phyloP scores from a whole-genome alignment of 495 filamentous ascomycete species.

The Staphylotrichum longicolle region DNA sequence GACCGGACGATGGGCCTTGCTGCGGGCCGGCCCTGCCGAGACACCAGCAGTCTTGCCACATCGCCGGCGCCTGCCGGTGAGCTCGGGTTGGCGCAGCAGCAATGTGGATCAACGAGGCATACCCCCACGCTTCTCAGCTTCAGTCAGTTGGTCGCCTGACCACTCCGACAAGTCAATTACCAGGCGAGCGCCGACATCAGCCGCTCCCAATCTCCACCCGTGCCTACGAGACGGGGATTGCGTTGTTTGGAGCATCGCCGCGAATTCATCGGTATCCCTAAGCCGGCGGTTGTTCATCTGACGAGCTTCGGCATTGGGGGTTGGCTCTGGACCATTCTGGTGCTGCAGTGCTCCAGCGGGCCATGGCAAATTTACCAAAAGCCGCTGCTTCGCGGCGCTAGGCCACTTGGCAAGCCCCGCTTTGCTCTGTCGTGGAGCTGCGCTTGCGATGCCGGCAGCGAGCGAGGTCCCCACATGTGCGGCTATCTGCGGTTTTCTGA shows the following conservation, averaged over 20 bases:
- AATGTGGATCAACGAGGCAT: not conserved
- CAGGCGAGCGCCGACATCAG: slow-evolving; percentile 14
- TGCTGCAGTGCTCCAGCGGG: not conserved
- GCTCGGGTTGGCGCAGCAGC: not conserved
- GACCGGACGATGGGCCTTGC: not conserved
- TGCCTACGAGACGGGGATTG: not conserved
- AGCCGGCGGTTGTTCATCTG: slow-evolving; percentile 5
- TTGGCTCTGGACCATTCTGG: not conserved
- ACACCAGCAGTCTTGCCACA: not conserved
- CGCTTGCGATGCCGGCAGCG: slow-evolving; percentile 19
- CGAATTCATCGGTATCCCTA: not conserved
- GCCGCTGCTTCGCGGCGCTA: not conserved
- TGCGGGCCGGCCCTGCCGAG: not conserved
- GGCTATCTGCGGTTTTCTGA: slow-evolving; percentile 39
- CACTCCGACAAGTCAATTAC: not conserved
- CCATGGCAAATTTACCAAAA: not conserved
- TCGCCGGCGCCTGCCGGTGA: too few relatives aligned
- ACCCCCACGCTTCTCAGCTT: not conserved
- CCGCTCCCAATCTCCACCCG: not conserved
- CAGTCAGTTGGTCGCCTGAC: slow-evolving; percentile 10
- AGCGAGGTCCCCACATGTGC: slow-evolving; percentile 19
- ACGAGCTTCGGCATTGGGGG: slow-evolving; percentile 1
- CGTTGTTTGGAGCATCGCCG: not conserved
- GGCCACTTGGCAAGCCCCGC: slow-evolving; percentile 18
- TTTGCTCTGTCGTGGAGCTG: slow-evolving; percentile 7